Base-by-base conservation (phyloP, 1,284 basidiomycete genomes). In the Rhodotorula mucilaginosa region DNA sequence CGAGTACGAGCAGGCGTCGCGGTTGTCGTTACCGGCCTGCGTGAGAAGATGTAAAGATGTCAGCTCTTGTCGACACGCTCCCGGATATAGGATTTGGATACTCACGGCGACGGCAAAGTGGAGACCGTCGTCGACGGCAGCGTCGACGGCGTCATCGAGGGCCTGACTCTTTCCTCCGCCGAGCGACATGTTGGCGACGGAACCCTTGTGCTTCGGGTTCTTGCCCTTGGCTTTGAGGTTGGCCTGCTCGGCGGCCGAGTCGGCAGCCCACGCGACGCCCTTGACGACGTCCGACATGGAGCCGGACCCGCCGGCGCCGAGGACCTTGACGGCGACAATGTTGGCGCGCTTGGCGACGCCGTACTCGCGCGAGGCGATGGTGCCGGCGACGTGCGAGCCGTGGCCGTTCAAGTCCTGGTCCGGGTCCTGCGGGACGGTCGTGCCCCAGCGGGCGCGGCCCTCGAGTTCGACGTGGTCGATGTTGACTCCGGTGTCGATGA, bases 181-280 rank as follows among this genome's bases (percentile, higher is more conserved):
- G 67, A 99, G 89, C 80, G 90, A 92, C 96, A 99, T 97, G 86
- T 96, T 97, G 73, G 92, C 93, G 76, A 98, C 95, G 54, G 94
- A 96, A 52, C 96, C 96, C 85, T 94, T 95, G 86, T 92, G 89
- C 72, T 85, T 76, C 78, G 77, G 73, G 89, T 89, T 68, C 80
- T 85, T 87, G 67, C 89, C 88, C 82, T 93, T 89, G 21, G 85
- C 85, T 29, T 83, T 84, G 57, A 91, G 88, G 19, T 74, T 70
- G 31, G 85, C 85, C 47, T 81, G 82, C 3, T 86, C 86, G 71
- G 83, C 81, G 44, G 94, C 91, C 34, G 86, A 80, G 59, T 85
- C 82, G 29, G 90, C 88, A 70, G 94, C 95, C 88, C 89, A 99
- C 49, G 85, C 82, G 71, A 97, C 92, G 80, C 94, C 95, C 26